Conservation (phyloP, 1,284 basidiomycete genomes). For the Amylostereum areolatum region DNA sequence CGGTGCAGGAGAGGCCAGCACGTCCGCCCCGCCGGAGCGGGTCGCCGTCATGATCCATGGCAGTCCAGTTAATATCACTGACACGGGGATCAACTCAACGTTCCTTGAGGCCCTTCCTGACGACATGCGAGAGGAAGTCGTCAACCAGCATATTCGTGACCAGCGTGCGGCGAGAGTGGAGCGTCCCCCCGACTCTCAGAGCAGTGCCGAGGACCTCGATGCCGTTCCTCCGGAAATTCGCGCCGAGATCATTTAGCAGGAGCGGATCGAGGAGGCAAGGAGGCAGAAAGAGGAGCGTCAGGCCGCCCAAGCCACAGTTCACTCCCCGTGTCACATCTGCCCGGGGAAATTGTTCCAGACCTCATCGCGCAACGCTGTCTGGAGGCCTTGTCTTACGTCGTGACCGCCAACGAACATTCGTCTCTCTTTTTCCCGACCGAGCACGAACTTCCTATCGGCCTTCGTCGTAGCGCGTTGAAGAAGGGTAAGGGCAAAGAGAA, state of each 20-base stretch:
- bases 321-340: constrained; percentile 55
- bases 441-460: constrained; percentile 77
- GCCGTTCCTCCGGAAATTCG: constrained; percentile 95
- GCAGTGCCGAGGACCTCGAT: constrained; percentile 93
- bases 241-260: constrained; percentile 95
- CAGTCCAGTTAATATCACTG: constrained; percentile 94
- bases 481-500: constrained; percentile 95
- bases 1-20: constrained; percentile 19
- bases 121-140: constrained; percentile 97
- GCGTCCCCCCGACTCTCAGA: constrained; percentile 75
- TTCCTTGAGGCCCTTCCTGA: constrained; percentile 98
- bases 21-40: constrained; percentile 41
- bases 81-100: constrained; percentile 96
- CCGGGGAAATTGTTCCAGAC: constrained; percentile 83
- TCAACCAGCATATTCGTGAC: constrained; percentile 96
- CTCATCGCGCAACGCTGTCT: constrained; percentile 90
- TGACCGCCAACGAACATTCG: constrained; percentile 75
- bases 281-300: constrained; percentile 43
- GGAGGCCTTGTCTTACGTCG: constrained; percentile 84
- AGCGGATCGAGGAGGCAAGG: constrained; percentile 76
- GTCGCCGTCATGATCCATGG: constrained; percentile 89
- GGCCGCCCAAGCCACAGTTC: too few species aligned
- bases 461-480: constrained; percentile 62
- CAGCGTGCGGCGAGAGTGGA: constrained; percentile 72
- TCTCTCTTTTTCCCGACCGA: constrained; percentile 92